phyloP scores from a whole-genome alignment of 352 stramenopile genomes.

The Globisporangium echinulatum region DNA sequence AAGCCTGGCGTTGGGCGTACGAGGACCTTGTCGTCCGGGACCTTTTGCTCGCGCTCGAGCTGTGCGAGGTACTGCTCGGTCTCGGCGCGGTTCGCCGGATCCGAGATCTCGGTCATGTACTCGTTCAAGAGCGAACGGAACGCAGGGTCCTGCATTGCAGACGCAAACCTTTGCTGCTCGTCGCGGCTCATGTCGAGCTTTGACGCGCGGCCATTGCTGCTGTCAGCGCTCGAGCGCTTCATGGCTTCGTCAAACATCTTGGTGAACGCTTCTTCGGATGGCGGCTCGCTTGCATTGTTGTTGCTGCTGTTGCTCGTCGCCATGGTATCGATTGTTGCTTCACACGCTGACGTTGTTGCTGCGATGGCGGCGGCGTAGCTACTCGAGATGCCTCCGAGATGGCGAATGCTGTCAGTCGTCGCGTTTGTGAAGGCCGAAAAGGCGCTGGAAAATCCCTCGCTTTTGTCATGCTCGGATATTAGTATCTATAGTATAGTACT shows the following conservation, averaged over 20 bases:
- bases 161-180: conserved; percentile 84
- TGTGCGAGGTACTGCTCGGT: conserved; percentile 88
- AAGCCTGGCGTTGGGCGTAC: conserved; percentile 84
- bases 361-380: neutral
- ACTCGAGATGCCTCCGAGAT: neutral
- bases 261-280: conserved; percentile 36
- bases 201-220: conserved; percentile 7
- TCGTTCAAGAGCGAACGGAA: conserved; percentile 91
- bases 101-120: conserved; percentile 93
- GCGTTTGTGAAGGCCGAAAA: neutral
- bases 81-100: conserved; percentile 85
- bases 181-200: conserved; percentile 29
- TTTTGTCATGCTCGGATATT: neutral
- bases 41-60: conserved; percentile 84
- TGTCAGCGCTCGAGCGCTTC: conserved; percentile 13
- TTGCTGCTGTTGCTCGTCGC: neutral
- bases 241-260: conserved; percentile 47
- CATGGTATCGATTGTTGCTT: neutral
- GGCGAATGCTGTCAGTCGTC: neutral
- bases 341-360: neutral
- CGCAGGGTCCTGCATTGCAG: conserved; percentile 86
- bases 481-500: no score
- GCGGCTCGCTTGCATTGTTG: neutral
- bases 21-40: conserved; percentile 82
- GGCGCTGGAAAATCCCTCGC: neutral